Evolutionary conservation across 768 basidiomycete species (phyloP), one percentile per base, ranked within the genome.

Genomic region (Lactarius quietus): DNA sequence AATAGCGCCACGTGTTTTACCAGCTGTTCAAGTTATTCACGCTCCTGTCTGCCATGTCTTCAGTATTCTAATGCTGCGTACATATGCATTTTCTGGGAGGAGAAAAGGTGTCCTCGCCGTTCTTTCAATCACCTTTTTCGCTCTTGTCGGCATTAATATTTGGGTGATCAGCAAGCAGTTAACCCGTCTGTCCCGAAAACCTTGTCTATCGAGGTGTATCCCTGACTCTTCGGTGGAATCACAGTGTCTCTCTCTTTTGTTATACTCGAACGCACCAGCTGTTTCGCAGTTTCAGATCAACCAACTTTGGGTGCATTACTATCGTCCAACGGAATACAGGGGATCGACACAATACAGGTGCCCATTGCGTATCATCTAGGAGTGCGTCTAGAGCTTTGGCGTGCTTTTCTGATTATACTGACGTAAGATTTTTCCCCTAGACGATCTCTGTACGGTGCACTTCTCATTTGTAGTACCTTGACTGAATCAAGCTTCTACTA

Each of bases 61-160:
- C 23, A 68, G 65, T 67, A 62, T 68, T n/a, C 51, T 68, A 9
- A 67, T 68, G 68, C 28, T 68, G 48, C 65, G 68, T 45, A 58
- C 68, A 29, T 68, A 68, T 20, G 65, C 68, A 4, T 68, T 68
- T 51, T 31, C 65, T 26, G 68, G 65, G 10, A 36, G 36, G 36
- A 36, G 10, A 36, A 36, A 36, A 12, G 2, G 10, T 36, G 36
- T 36, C 10, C 36, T 36, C 10, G 6, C 10, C 36, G 36, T 36
- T 36, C 36, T 36, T 36, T 36, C 10, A 36, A 12, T 36, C 36
- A 36, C 36, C 36, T 36, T 36, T 9, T 9, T 36, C 10, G 36
- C 36, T 36, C 36, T 36, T 12, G 36, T 12, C 36, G 36, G 8
- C 10, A 2, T 36, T 36, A 36, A 6, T 7, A 36, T 36, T 36